These are phyloP conservation scores for Populus hybrid DNA, from an alignment of 441 rosid species.

Conservation along the genomic window DNA sequence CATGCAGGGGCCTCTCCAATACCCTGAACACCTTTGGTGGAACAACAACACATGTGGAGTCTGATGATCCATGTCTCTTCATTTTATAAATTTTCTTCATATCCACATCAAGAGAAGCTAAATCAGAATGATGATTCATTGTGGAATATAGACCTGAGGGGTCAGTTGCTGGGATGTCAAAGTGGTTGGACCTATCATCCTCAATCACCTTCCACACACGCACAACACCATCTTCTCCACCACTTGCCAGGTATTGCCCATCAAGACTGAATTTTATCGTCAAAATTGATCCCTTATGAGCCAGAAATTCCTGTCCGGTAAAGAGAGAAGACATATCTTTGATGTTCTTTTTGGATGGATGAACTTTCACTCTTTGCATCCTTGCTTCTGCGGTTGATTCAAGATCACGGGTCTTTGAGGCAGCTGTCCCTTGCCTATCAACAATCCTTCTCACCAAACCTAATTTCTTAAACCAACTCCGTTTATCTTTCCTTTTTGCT, in stretches of 20 bases:
- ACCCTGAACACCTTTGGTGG: constrained; percentile 72
- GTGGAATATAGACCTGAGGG: constrained; percentile 60
- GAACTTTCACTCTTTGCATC: constrained; percentile 53
- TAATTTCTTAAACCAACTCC: constrained; percentile 48
- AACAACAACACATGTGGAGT: constrained; percentile 69
- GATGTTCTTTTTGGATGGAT: constrained; percentile 48
- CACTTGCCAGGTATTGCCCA: constrained; percentile 74
- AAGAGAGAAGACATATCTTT: constrained; percentile 77
- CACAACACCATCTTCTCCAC: constrained; percentile 76
- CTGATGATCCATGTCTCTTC: constrained; percentile 49
- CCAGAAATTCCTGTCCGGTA: constrained; percentile 63
- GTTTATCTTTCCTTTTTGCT: constrained; percentile 29
- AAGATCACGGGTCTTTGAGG: constrained; percentile 17
- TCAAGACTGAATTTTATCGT: constrained; percentile 23
- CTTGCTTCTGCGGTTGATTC: constrained; percentile 27
- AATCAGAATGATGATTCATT: constrained; percentile 55
- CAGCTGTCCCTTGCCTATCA: constrained; percentile 29
- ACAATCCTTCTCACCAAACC: constrained; percentile 30
- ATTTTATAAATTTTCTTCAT: constrained; percentile 43
- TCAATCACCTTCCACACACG: constrained; percentile 77
- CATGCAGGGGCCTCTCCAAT: constrained; percentile 74
- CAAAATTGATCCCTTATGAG: constrained; percentile 73
- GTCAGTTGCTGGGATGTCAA: constrained; percentile 52
- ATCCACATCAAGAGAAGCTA: constrained; percentile 44
- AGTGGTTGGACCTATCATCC: constrained; percentile 51